These are phyloP conservation scores for Wallacemonas collosoma DNA, from an alignment of 208 protist genomes.

Conservation along the genomic window DNA sequence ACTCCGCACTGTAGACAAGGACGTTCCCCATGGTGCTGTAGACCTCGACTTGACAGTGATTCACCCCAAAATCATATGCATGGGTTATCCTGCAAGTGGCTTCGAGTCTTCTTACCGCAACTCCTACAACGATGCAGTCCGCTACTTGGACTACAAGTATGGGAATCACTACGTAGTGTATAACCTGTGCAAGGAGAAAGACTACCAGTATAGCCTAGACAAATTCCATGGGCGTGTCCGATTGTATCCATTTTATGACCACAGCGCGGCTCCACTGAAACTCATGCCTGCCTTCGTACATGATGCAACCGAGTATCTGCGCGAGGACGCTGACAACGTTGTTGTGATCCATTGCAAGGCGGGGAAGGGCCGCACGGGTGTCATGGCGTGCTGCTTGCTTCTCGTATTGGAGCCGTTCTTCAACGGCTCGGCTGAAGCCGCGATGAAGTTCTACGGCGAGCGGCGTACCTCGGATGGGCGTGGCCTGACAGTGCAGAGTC, in stretches of 20 bases:
- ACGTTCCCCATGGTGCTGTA: conserved; percentile 54
- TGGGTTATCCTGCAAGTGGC: conserved; percentile 92
- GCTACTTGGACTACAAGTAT: conserved; percentile 87
- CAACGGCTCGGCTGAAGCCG: conserved; percentile 37
- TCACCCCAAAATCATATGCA: conserved; percentile 88
- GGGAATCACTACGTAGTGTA: conserved; percentile 91
- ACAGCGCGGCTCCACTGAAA: conserved; percentile 86
- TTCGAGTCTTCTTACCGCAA: conserved; percentile 95
- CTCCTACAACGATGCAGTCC: conserved; percentile 60
- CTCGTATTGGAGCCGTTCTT: conserved; percentile 46
- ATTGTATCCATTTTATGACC: conserved; percentile 94
- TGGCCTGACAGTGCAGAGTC: conserved; percentile 90
- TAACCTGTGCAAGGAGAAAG: conserved; percentile 91
- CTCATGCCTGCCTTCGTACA: conserved; percentile 76
- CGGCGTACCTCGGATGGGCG: conserved; percentile 76
- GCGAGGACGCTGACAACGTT: conserved; percentile 57
- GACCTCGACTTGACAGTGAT: conserved; percentile 93
- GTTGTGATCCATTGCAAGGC: conserved; percentile 97
- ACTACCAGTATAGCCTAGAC: conserved; percentile 75
- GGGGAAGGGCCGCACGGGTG: conserved; percentile 93
- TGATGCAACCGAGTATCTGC: conserved; percentile 42
- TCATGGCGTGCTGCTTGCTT: conserved; percentile 92
- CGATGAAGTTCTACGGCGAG: conserved; percentile 77
- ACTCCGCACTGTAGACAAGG: conserved; percentile 58
- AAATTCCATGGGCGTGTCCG: conserved; percentile 58